These are phyloP conservation scores for Mentha longifolia DNA, from an alignment of 257 asterid genomes.

Conservation along the genomic window DNA sequence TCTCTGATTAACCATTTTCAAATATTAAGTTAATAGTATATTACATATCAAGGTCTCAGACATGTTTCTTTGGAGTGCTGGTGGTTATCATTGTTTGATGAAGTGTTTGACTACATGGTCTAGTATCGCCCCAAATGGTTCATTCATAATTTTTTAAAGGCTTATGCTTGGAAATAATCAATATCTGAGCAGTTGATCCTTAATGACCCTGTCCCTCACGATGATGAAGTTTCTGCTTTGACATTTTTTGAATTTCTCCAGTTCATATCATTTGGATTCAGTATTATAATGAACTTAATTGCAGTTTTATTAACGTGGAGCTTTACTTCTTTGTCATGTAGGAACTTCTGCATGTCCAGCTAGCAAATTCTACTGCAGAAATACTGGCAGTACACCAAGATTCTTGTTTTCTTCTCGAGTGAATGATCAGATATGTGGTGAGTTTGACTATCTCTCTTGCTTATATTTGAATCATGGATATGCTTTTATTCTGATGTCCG, in stretches of 20 bases:
- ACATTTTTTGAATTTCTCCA: neutral
- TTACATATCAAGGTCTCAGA: neutral
- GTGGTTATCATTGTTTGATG: neutral
- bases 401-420: slow-evolving; percentile 86
- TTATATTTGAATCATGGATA: slow-evolving; percentile 5
- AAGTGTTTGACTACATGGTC: neutral
- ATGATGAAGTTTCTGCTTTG: neutral
- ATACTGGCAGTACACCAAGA: slow-evolving; percentile 80
- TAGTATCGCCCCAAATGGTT: neutral
- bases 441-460: slow-evolving; percentile 33
- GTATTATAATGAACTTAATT: slow-evolving; percentile 7
- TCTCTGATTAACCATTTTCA: no score
- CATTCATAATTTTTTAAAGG: neutral
- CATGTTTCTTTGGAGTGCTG: neutral
- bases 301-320: slow-evolving; percentile 6
- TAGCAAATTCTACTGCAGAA: slow-evolving; percentile 86
- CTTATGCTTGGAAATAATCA: neutral
- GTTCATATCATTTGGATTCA: slow-evolving; percentile 10
- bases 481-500: neutral
- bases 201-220: slow-evolving; percentile 18
- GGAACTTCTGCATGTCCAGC: slow-evolving; percentile 96
- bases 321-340: slow-evolving; percentile 37
- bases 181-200: neutral
- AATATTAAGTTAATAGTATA: no score
- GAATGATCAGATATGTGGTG: slow-evolving; percentile 89